Percentiles rank a stretch among this genome's conserved stretches.
phyloP scores from a whole-genome alignment of 1,284 basidiomycete species.

The Fomes fomentarius region DNA sequence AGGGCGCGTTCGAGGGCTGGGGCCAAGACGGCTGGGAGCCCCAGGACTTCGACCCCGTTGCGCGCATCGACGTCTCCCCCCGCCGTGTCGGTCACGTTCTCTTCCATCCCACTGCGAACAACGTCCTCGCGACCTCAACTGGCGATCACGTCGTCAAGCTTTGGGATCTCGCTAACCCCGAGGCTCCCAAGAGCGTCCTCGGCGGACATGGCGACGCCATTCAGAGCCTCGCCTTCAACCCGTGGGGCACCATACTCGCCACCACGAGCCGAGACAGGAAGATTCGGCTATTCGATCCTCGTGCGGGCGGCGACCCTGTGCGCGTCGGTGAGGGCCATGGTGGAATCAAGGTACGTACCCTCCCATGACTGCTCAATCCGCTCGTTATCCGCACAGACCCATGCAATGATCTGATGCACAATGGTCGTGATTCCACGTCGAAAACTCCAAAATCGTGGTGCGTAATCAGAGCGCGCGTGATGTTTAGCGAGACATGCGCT shows the following conservation, averaged over 20 bases:
- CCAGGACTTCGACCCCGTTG: conserved; percentile 83
- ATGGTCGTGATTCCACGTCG: too few relatives aligned
- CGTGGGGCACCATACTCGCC: conserved; percentile 75
- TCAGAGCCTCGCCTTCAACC: conserved; percentile 86
- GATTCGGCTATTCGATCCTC: conserved; percentile 88
- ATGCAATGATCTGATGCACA: too few relatives aligned
- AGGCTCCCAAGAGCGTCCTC: conserved; percentile 66
- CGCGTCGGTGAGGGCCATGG: conserved; percentile 86
- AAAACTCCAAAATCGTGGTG: too few relatives aligned
- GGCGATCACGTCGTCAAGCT: conserved; percentile 91
- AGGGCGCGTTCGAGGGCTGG: conserved; percentile 82
- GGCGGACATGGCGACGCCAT: conserved; percentile 87
- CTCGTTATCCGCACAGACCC: too few relatives aligned
- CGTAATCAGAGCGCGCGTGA: too few relatives aligned
- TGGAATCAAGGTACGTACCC: conserved; percentile 81
- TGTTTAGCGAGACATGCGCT: too few relatives aligned
- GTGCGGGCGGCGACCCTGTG: conserved; percentile 80
- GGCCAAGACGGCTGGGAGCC: conserved; percentile 82
- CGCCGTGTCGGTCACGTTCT: conserved; percentile 94
- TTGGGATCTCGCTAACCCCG: conserved; percentile 83
- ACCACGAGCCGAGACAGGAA: conserved; percentile 94
- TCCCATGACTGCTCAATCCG: too few relatives aligned
- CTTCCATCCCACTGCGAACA: conserved; percentile 91
- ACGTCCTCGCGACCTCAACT: conserved; percentile 86
- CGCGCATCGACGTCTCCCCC: conserved; percentile 71